These are phyloP conservation scores for Salix udensis DNA, from an alignment of 345 rosid genomes.

Conservation along the genomic window DNA sequence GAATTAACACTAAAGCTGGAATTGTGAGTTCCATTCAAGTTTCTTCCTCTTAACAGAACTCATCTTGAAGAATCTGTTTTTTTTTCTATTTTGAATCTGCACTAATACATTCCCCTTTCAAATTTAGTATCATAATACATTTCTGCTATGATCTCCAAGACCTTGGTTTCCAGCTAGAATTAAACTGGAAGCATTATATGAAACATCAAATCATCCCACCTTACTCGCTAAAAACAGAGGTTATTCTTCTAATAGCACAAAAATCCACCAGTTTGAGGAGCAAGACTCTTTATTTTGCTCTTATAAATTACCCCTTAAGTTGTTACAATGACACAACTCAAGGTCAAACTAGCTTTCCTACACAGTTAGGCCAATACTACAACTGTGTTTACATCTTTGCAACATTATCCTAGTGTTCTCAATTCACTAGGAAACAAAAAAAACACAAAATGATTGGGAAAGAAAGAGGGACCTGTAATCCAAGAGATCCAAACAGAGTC, in stretches of 20 bases:
- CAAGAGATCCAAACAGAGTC: constrained; percentile 83
- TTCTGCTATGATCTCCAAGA: not conserved
- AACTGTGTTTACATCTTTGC: not conserved
- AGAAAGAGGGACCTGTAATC: constrained; percentile 55
- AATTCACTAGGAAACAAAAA: not conserved
- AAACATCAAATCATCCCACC: not conserved
- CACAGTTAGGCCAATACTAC: no score
- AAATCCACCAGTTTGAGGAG: not conserved
- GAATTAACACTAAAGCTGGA: not conserved
- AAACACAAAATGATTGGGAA: not conserved
- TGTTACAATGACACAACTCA: not conserved
- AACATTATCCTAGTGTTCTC: not conserved
- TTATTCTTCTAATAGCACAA: not conserved
- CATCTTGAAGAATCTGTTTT: not conserved
- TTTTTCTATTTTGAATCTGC: not conserved
- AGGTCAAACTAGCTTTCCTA: not conserved
- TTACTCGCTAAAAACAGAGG: not conserved
- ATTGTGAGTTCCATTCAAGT: not conserved
- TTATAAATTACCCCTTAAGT: not conserved
- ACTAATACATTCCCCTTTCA: no score
- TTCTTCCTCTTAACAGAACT: not conserved
- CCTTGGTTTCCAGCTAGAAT: not conserved
- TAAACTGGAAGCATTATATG: not conserved
- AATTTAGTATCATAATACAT: not conserved
- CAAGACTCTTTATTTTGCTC: not conserved